Percentiles rank a stretch among this genome's conserved stretches.
Conservation (phyloP, 83 land plant species). For the Diphasiastrum complanatum region DNA sequence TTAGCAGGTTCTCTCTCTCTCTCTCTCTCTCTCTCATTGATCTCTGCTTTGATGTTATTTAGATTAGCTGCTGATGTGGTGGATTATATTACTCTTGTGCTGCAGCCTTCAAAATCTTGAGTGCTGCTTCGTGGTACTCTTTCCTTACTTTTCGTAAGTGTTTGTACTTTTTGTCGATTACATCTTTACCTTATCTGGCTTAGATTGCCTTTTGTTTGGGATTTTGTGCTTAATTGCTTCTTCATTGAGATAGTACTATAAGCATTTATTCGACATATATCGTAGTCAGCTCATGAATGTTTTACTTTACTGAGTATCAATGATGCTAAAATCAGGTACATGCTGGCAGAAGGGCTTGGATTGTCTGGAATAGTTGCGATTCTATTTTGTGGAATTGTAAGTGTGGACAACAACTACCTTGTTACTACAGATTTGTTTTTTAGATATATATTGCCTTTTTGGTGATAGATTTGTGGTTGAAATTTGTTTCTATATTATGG, state of each 20-base stretch:
- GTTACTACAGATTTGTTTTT: too few species aligned
- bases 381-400: slow-evolving; percentile 95
- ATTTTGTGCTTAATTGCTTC: background rate
- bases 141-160: slow-evolving; percentile 85
- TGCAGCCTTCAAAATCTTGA: slow-evolving; percentile 75
- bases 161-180: background rate
- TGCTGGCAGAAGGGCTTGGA: slow-evolving; percentile 95
- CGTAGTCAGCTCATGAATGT: background rate
- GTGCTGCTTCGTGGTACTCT: slow-evolving; percentile 77
- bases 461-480: background rate
- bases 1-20: too few species aligned
- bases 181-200: background rate
- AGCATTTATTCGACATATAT: background rate
- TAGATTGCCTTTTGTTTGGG: background rate
- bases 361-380: slow-evolving; percentile 96
- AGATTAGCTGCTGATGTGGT: background rate
- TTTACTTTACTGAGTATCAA: too few species aligned
- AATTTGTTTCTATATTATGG: background rate
- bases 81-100: slow-evolving; percentile 3
- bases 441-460: background rate
- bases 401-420: slow-evolving; percentile 15
- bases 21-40: slow-evolving; percentile 1
- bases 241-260: background rate
- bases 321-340: slow-evolving; percentile 81
- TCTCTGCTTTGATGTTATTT: too few species aligned